Evolutionary conservation across 352 stramenopile species (phyloP).

Genomic region (Plasmopara halstedii): DNA sequence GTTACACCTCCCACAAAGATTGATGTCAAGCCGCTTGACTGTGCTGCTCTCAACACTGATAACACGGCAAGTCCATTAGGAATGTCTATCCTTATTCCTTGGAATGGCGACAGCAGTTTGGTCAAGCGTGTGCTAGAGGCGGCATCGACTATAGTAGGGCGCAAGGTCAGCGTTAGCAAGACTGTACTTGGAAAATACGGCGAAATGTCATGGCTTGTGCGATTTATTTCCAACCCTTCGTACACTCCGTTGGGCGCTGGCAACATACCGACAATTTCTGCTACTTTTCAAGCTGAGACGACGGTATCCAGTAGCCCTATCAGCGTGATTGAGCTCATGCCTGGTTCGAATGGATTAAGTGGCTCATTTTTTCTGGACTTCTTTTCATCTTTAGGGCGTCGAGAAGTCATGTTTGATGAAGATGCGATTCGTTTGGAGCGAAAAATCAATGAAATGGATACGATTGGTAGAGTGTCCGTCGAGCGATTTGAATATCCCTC

Average conservation of each 20-base stretch:
- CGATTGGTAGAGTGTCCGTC: constrained; percentile 87
- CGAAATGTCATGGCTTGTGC: constrained; percentile 89
- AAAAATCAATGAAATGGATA: constrained; percentile 95
- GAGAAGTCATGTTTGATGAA: constrained; percentile 86
- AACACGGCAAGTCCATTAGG: constrained; percentile 8
- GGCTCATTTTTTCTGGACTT: constrained; percentile 91
- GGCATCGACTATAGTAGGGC: constrained; percentile 33
- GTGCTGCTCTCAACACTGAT: constrained; percentile 23
- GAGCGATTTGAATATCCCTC: constrained; percentile 86
- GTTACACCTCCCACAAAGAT: constrained; percentile 16
- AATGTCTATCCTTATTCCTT: constrained; percentile 38
- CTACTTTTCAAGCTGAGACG: constrained; percentile 25
- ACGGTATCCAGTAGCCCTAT: constrained; percentile 19
- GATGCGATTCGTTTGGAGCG: constrained; percentile 66
- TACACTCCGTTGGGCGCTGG: constrained; percentile 87
- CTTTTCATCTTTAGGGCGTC: constrained; percentile 53
- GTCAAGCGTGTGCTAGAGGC: constrained; percentile 52
- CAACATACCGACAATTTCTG: constrained; percentile 69
- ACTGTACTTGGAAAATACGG: constrained; percentile 93
- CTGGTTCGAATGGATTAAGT: constrained; percentile 81
- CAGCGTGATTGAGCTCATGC: constrained; percentile 79
- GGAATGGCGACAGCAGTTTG: constrained; percentile 57
- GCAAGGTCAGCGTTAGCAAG: constrained; percentile 80
- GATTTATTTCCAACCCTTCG: constrained; percentile 89
- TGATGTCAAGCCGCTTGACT: constrained; percentile 27